A percentile compares a stretch with the other conserved stretches of the same genome.
Evolutionary conservation across 1,284 basidiomycete species (phyloP).

Genomic region (Hymenochaete sp.): DNA sequence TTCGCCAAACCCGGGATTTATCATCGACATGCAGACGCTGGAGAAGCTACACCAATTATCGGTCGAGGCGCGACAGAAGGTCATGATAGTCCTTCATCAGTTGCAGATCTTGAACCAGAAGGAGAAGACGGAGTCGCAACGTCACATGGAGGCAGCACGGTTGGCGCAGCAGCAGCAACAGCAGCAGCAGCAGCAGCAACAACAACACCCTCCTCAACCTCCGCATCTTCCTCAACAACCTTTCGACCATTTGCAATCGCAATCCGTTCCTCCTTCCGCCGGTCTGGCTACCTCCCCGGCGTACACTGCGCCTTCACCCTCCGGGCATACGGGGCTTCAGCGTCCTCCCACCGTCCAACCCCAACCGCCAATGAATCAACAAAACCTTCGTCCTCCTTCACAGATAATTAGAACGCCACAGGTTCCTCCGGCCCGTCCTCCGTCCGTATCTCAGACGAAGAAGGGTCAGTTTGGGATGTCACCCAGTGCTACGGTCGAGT

Average conservation of each 20-base stretch:
- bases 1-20: slow-evolving; percentile 39
- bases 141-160: neutral
- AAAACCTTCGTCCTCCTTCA: slow-evolving; percentile 7
- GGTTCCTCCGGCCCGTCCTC: slow-evolving; percentile 10
- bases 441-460: slow-evolving; percentile 8
- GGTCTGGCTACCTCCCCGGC: slow-evolving; percentile 1
- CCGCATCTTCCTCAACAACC: slow-evolving; percentile 1
- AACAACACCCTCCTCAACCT: neutral
- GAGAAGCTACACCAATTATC: slow-evolving; percentile 34
- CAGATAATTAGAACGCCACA: slow-evolving; percentile 6
- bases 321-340: neutral
- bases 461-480: slow-evolving; percentile 1
- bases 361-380: slow-evolving; percentile 1
- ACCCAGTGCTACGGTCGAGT: neutral
- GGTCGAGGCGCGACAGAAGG: neutral
- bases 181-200: neutral
- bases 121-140: slow-evolving; percentile 1
- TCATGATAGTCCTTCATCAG: slow-evolving; percentile 1
- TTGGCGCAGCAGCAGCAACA: neutral
- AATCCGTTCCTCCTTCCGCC: neutral
- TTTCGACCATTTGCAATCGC: too few relatives aligned
- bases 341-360: slow-evolving; percentile 15
- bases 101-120: neutral
- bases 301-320: neutral
- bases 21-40: slow-evolving; percentile 37